These are phyloP conservation scores for Mycogone perniciosa DNA, from an alignment of 2,329 filamentous ascomycete genomes.

Conservation along the genomic window DNA sequence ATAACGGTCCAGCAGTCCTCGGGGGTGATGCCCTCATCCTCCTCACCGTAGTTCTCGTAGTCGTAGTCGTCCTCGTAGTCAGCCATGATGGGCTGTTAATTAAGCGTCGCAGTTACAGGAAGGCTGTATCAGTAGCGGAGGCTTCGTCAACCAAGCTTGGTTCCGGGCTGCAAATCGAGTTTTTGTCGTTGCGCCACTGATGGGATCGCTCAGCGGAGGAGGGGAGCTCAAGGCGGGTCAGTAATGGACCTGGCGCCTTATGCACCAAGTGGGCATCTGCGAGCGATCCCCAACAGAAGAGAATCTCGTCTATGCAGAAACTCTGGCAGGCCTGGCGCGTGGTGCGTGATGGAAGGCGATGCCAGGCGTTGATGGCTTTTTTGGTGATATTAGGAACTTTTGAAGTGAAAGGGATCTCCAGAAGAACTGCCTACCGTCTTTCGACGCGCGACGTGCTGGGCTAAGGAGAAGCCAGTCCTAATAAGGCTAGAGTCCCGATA, in stretches of 20 bases:
- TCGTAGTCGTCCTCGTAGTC: slow-evolving; percentile 53
- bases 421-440: slow-evolving; percentile 1
- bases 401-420: slow-evolving; percentile 3
- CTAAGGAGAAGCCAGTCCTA: neutral
- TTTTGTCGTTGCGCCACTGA: slow-evolving; percentile 5
- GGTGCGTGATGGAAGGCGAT: slow-evolving; percentile 17
- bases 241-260: slow-evolving; percentile 26
- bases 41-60: slow-evolving; percentile 66
- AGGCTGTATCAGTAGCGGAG: neutral
- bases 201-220: slow-evolving; percentile 11
- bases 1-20: slow-evolving; percentile 99
- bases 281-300: slow-evolving; percentile 18
- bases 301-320: slow-evolving; percentile 15
- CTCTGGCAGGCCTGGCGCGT: slow-evolving; percentile 12
- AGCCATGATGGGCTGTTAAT: slow-evolving; percentile 36
- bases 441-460: slow-evolving; percentile 10
- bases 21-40: slow-evolving; percentile 70
- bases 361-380: slow-evolving; percentile 23
- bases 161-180: neutral
- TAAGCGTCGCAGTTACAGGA: neutral
- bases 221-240: slow-evolving; percentile 25
- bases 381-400: slow-evolving; percentile 11
- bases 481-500: slow-evolving; percentile 9
- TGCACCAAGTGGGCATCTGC: slow-evolving; percentile 29
- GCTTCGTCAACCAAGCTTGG: neutral